phyloP scores from a whole-genome alignment of 768 basidiomycete species.

The Sarcodon sp. region DNA sequence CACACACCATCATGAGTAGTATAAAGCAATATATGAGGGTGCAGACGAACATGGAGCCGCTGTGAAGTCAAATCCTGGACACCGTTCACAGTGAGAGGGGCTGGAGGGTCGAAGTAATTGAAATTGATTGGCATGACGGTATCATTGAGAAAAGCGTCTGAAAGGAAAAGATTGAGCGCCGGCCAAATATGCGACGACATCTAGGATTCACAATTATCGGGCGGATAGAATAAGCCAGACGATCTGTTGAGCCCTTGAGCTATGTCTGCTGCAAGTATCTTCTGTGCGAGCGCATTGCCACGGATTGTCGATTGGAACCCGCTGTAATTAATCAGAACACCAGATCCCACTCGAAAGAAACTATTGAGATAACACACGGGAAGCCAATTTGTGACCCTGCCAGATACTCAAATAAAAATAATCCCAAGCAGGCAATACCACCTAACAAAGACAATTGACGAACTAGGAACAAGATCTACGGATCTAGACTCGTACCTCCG shows the following conservation, averaged over 20 bases:
- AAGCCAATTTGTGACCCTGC: slow-evolving; percentile 35
- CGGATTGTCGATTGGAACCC: slow-evolving; percentile 44
- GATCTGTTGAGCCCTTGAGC: slow-evolving; percentile 22
- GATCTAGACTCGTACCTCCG: slow-evolving; percentile 27
- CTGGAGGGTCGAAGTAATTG: slow-evolving; percentile 18
- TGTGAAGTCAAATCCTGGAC: slow-evolving; percentile 16
- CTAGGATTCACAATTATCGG: slow-evolving; percentile 33
- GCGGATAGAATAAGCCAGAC: slow-evolving; percentile 24
- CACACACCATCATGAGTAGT: no score
- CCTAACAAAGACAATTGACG: slow-evolving; percentile 18
- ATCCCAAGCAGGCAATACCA: slow-evolving; percentile 44
- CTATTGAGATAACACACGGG: slow-evolving; percentile 24
- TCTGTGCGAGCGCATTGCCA: slow-evolving; percentile 44
- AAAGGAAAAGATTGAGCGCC: neutral
- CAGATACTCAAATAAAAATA: slow-evolving; percentile 46
- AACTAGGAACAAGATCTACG: no score
- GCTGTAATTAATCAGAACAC: slow-evolving; percentile 14
- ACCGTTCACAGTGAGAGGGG: slow-evolving; percentile 16
- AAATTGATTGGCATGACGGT: slow-evolving; percentile 10
- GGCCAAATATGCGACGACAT: slow-evolving; percentile 4
- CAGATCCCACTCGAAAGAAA: neutral
- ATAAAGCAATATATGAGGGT: no score
- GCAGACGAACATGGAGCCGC: slow-evolving; percentile 11
- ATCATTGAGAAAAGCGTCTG: slow-evolving; percentile 19
- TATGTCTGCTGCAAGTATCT: slow-evolving; percentile 42